These are phyloP conservation scores for Aspergillus sp. DNA, from an alignment of 2,329 filamentous ascomycete species.

Conservation along the genomic window DNA sequence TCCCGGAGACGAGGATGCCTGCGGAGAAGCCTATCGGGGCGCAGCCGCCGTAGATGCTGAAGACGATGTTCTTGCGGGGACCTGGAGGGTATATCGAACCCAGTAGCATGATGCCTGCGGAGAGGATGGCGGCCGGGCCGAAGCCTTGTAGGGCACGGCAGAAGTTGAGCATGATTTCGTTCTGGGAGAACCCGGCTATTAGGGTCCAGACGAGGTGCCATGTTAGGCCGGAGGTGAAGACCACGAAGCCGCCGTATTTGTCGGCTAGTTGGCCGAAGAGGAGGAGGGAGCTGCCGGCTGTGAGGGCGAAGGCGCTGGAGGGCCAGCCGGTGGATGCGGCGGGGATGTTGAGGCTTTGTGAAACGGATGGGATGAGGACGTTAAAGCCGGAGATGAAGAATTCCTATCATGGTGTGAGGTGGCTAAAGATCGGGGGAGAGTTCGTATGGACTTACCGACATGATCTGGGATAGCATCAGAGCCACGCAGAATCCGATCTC, in stretches of 20 bases:
- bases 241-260: conserved; percentile 64
- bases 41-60: conserved; percentile 59
- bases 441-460: conserved; percentile 50
- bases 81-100: conserved; percentile 67
- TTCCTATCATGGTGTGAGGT: conserved; percentile 50
- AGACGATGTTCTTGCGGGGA: conserved; percentile 68
- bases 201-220: conserved; percentile 71
- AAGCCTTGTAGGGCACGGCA: conserved; percentile 75
- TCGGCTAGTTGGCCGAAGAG: conserved; percentile 60
- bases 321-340: conserved; percentile 62
- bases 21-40: conserved; percentile 53
- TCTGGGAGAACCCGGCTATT: conserved; percentile 68
- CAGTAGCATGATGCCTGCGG: conserved; percentile 67
- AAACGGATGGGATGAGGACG: conserved; percentile 66
- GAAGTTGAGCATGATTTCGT: conserved; percentile 69
- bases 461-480: conserved; percentile 64
- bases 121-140: conserved; percentile 71
- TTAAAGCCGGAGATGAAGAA: conserved; percentile 77
- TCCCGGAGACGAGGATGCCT: conserved; percentile 66
- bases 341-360: conserved; percentile 65
- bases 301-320: conserved; percentile 54
- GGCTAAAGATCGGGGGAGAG: not conserved
- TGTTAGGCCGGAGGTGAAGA: conserved; percentile 63
- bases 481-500: conserved; percentile 65
- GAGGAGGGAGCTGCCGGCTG: conserved; percentile 51